phyloP scores from a whole-genome alignment of 768 basidiomycete species.

The Suillus alpinus region DNA sequence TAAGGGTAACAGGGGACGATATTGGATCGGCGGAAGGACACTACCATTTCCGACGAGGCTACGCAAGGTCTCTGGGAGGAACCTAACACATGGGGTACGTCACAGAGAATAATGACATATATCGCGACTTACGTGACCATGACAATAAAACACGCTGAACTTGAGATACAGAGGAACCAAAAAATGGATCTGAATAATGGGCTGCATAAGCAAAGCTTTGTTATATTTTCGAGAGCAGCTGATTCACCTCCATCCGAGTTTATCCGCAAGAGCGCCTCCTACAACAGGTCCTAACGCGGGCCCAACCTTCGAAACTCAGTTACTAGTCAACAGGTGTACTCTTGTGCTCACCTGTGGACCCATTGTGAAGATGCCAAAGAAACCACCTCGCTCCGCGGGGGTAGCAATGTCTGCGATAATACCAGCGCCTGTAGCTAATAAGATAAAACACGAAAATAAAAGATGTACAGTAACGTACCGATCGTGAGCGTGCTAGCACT shows the following conservation, averaged over 20 bases:
- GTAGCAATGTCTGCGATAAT: constrained; percentile 72
- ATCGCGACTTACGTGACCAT: constrained; percentile 40
- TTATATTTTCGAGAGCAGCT: not conserved
- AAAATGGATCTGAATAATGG: constrained; percentile 46
- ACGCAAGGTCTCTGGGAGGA: constrained; percentile 10
- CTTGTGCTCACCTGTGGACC: constrained; percentile 51
- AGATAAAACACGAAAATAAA: not conserved
- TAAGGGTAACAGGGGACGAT: constrained; percentile 12
- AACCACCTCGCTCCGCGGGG: constrained; percentile 66
- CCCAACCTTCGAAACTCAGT: constrained; percentile 39
- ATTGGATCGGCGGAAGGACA: constrained; percentile 1
- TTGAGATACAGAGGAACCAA: constrained; percentile 56
- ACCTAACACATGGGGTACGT: constrained; percentile 13
- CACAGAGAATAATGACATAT: constrained; percentile 15
- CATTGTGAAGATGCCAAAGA: constrained; percentile 59
- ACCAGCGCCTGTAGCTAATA: constrained; percentile 49
- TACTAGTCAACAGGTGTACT: not conserved
- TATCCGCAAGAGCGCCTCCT: constrained; percentile 53
- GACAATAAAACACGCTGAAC: constrained; percentile 43
- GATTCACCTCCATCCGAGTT: constrained; percentile 60
- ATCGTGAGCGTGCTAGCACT: constrained; percentile 72
- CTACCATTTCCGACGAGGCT: constrained; percentile 17
- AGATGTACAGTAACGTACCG: constrained; percentile 34
- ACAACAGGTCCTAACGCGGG: constrained; percentile 50
- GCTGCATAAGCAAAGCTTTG: not conserved